These are phyloP conservation scores for Ogataea ramenticola DNA, from an alignment of 805 yeast genomes.

Conservation along the genomic window DNA sequence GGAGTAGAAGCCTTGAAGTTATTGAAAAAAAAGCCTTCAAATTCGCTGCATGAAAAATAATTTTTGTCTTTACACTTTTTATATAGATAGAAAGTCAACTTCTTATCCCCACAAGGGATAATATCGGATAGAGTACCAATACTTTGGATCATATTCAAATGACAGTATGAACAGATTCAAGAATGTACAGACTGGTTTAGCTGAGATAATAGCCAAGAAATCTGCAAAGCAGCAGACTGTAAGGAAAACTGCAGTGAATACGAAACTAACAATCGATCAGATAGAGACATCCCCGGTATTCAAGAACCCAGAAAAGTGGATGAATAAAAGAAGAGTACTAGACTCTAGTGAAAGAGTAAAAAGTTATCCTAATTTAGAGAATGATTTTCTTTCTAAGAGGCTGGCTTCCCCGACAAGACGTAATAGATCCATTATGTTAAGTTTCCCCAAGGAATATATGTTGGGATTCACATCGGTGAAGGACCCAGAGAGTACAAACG, in stretches of 20 bases:
- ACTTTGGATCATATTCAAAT: no score
- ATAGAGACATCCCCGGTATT: constrained; percentile 14
- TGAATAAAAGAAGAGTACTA: constrained; percentile 5
- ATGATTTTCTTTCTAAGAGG: constrained; percentile 31
- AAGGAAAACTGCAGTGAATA: background rate
- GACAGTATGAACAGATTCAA: no score
- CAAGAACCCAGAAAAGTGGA: constrained; percentile 19
- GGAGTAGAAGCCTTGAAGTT: no score
- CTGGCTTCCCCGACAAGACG: constrained; percentile 37
- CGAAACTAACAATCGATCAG: background rate
- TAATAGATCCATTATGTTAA: constrained; percentile 28
- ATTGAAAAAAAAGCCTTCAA: no score
- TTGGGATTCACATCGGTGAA: constrained; percentile 23
- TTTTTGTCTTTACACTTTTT: no score
- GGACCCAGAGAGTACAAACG: constrained; percentile 7
- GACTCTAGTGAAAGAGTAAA: constrained; percentile 10
- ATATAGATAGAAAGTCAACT: no score
- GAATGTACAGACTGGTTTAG: no score
- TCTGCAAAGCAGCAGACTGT: background rate
- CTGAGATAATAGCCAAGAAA: background rate
- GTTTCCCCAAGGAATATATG: constrained; percentile 33
- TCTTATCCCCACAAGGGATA: no score
- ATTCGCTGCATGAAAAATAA: no score
- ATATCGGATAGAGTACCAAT: no score
- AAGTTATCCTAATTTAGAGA: constrained; percentile 15